Evolutionary conservation across 2,329 filamentous ascomycete genomes (phyloP).

Genomic region (Sordariomycetes sp.): DNA sequence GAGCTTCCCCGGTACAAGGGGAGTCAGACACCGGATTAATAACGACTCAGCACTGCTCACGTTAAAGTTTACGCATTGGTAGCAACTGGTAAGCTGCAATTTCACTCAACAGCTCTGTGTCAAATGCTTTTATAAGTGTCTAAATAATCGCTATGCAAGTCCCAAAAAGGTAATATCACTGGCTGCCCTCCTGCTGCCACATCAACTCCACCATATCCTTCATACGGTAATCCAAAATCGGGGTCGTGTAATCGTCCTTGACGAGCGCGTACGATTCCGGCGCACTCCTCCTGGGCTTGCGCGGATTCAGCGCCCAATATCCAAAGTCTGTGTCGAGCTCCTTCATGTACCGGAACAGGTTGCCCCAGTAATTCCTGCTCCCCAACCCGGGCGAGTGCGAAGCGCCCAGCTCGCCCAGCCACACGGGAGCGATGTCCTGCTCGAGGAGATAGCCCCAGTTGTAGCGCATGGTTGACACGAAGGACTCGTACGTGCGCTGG

Average conservation of each 20-base stretch:
- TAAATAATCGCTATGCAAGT: no score
- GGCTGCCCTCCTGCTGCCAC: no score
- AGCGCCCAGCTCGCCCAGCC: conserved; percentile 60
- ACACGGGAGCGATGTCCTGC: conserved; percentile 42
- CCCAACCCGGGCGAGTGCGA: conserved; percentile 42
- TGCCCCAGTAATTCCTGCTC: conserved; percentile 56
- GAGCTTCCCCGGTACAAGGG: no score
- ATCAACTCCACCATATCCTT: conserved; percentile 51
- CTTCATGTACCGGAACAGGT: conserved; percentile 50
- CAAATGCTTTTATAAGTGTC: no score
- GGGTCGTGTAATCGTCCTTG: conserved; percentile 55
- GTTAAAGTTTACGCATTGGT: no score
- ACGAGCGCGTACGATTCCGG: conserved; percentile 54
- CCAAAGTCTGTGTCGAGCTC: conserved; percentile 54
- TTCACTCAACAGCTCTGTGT: no score
- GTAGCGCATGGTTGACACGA: conserved; percentile 49
- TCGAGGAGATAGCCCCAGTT: conserved; percentile 59
- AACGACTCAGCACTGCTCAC: no score
- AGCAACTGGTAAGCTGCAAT: no score
- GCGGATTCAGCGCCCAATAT: conserved; percentile 62
- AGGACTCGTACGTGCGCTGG: conserved; percentile 52
- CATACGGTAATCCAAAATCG: conserved; percentile 53
- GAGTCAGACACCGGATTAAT: no score
- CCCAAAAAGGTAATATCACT: no score
- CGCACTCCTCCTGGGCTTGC: conserved; percentile 49